Conservation (phyloP, 1,139 yeast species). For the Nakaseomyces bracarensis region DNA sequence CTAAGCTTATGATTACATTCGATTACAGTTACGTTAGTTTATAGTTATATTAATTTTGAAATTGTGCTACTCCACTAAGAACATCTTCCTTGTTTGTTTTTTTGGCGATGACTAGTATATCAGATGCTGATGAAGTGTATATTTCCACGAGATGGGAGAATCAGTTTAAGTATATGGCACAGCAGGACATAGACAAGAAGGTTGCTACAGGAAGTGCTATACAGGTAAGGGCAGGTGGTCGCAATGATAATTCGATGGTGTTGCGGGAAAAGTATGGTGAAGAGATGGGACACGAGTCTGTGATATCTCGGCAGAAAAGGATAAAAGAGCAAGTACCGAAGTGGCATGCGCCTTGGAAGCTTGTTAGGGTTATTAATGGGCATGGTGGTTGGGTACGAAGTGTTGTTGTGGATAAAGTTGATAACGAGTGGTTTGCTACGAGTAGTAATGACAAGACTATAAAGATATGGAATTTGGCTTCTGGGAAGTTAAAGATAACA, state of each 20-base stretch:
- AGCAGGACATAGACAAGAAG: not conserved
- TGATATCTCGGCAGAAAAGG: slow-evolving; percentile 21
- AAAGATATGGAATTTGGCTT: slow-evolving; percentile 84
- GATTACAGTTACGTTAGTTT: no score
- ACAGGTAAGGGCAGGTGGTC: no score
- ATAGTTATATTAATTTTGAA: no score
- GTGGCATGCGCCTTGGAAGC: slow-evolving; percentile 61
- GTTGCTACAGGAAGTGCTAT: no score
- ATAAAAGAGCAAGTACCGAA: slow-evolving; percentile 33
- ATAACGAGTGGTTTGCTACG: slow-evolving; percentile 84
- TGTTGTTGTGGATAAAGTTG: slow-evolving; percentile 65
- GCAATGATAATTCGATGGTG: no score
- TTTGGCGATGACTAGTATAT: not conserved
- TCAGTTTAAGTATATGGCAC: slow-evolving; percentile 23
- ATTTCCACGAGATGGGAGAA: slow-evolving; percentile 24
- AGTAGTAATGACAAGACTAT: slow-evolving; percentile 87
- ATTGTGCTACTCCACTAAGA: not conserved
- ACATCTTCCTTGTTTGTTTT: not conserved
- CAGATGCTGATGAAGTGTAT: slow-evolving; percentile 15
- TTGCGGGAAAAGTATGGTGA: no score
- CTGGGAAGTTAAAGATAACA: slow-evolving; percentile 61
- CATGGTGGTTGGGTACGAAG: slow-evolving; percentile 91
- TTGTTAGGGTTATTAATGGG: slow-evolving; percentile 71
- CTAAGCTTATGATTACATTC: no score
- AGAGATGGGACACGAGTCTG: slow-evolving; percentile 11